Evolutionary conservation across 306 rosid genomes (phyloP), one percentile per base, ranked within the genome.

Genomic region (Senna siamea): DNA sequence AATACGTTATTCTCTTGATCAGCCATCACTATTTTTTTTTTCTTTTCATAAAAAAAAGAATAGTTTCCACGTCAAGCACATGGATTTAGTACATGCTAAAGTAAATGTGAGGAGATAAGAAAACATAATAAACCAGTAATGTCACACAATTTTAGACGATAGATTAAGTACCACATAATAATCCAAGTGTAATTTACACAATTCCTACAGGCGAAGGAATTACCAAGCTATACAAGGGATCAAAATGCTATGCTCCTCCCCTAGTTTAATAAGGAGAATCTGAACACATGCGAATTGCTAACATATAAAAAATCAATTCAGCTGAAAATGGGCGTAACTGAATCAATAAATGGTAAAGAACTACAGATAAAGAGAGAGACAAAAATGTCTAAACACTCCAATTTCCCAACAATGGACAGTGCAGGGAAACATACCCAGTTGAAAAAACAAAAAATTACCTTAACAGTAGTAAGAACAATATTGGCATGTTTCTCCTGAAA

Each of bases 401-500:
- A 64, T 11, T 20, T 1, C 69, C 18, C 19, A n/a, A n/a, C n/a
- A n/a, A n/a, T n/a, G n/a, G n/a, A n/a, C n/a, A n/a, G n/a, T n/a
- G n/a, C n/a, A n/a, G n/a, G n/a, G n/a, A n/a, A n/a, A n/a, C n/a
- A n/a, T 18, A 11, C 44, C 2, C 67, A 59, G 28, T 34, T 15
- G 23, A n/a, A 40, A 55, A 6, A 43, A n/a, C 17, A 17, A 8
- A 14, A 41, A 81, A 76, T 73, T 69, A 91, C 98, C 96, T 89
- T 93, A 48, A 91, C 97, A 72, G 93, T 74, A 14, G 92, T 87
- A 75, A 93, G 91, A 72, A 93, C 92, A 55, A 93, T 77, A 63
- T 84, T 93, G 30, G 98, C 98, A 80, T 93, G 98, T 51, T 83
- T 85, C 85, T 93, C 98, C 81, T 93, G 98, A 90, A 93, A 93